Percentiles rank a stretch among this genome's conserved stretches.
These are phyloP conservation scores for Spathaspora arborariae DNA, from an alignment of 805 yeast genomes.

Conservation along the genomic window DNA sequence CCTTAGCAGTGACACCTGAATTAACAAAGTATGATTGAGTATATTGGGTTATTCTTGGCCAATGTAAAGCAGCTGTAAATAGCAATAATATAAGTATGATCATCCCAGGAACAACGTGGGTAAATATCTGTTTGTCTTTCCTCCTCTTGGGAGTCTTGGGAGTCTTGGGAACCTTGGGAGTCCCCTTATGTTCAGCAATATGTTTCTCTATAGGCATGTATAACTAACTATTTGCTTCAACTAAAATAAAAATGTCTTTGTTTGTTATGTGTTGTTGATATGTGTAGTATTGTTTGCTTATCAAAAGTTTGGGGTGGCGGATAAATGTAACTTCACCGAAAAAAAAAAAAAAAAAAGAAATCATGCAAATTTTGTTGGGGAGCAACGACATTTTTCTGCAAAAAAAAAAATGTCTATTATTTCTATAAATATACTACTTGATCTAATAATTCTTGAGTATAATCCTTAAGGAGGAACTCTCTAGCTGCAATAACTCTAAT, in stretches of 20 bases:
- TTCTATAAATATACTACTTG: conserved; percentile 6
- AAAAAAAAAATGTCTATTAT: background rate
- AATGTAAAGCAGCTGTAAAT: background rate
- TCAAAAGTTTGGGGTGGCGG: background rate
- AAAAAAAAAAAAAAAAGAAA: background rate
- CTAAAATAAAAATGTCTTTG: background rate
- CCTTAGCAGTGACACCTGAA: background rate
- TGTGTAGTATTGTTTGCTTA: background rate
- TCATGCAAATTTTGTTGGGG: conserved; percentile 2
- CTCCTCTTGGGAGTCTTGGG: background rate
- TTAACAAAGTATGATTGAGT: background rate
- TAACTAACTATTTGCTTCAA: background rate
- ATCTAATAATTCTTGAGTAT: conserved; percentile 8
- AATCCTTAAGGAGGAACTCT: conserved; percentile 17
- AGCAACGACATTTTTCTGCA: background rate
- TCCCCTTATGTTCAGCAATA: background rate
- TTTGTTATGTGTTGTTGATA: background rate
- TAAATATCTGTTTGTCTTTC: background rate
- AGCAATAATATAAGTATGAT: background rate
- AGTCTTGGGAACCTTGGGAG: background rate
- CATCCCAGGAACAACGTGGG: background rate
- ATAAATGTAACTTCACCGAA: background rate
- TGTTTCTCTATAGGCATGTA: background rate
- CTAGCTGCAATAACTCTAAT: conserved; percentile 36
- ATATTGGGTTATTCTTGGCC: background rate